Base-by-base conservation (phyloP, 441 rosid species). In the Pelargonium citronellum region DNA sequence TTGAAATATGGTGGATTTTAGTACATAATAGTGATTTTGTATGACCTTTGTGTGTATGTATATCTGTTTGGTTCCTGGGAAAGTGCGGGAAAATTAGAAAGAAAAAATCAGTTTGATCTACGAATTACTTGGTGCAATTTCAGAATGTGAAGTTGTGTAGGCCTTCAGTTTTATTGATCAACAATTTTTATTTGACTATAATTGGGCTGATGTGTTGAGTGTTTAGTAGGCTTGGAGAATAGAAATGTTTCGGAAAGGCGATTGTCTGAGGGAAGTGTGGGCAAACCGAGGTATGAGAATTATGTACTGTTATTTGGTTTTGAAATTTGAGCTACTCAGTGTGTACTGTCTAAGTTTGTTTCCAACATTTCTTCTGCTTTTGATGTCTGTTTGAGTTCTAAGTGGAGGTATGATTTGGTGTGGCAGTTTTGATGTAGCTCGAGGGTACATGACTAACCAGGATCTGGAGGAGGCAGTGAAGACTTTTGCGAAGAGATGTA, bases 401-500 rank as follows among this genome's bases (percentile, higher is more conserved):
- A 74, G 51, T 70, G 57, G 65, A 71, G 66, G 19, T 11, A 41
- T 69, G 39, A n/a, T 39, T 20, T 75, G 73, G 49, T 72, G 30
- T 53, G 0, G 0, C 75, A 91, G 96, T 53, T 68, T 60, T 69
- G 89, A 87, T 75, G 44, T 74, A 66, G 83, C 86, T 71, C 81
- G 71, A 66, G 99, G 99, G 11, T 90, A 90, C 67, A 83, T 89
- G 96, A 86, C 86, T 9, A 89, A 91, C 75, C 78, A 69, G 57
- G 97, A 87, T 73, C 89, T 95, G 66, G 91, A 90, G 73, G 81
- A 87, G 81, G 96, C 92, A 1, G 81, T 90, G 85, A 90, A 84
- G 76, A 87, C 75, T 55, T 89, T 90, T 60, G 81, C 89, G 68
- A 79, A 68, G 67, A 87, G 92, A 75, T 95, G 99, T 68, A 80